A percentile compares a stretch with the other conserved stretches of the same genome.
These are phyloP conservation scores for Spongispora temasekensis DNA, from an alignment of 1,284 basidiomycete genomes.

Conservation along the genomic window DNA sequence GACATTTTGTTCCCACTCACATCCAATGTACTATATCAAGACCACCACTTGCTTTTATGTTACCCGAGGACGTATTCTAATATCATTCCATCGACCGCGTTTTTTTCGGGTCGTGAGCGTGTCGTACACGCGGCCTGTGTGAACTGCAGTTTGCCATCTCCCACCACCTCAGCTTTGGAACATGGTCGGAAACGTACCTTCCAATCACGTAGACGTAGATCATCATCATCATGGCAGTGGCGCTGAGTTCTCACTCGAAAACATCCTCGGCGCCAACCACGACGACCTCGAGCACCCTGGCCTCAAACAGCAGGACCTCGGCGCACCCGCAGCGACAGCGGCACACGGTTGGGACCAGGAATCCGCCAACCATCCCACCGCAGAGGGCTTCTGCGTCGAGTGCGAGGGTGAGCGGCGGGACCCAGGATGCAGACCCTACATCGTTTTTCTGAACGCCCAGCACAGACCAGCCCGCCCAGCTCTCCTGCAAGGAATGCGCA, in stretches of 20 bases:
- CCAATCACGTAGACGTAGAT: conserved; percentile 14
- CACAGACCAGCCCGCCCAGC: conserved; percentile 76
- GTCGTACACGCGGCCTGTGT: conserved; percentile 30
- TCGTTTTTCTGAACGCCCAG: neutral
- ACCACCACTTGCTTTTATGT: conserved; percentile 7
- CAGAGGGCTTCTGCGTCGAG: conserved; percentile 75
- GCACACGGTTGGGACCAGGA: conserved; percentile 70
- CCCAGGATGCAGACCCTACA: too few species aligned
- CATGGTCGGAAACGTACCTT: conserved; percentile 25
- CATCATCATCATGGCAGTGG: too few species aligned
- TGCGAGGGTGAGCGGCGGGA: conserved; percentile 73
- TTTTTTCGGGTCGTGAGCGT: conserved; percentile 6
- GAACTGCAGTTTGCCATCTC: conserved; percentile 8
- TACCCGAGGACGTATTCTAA: neutral
- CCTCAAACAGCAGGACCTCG: conserved; percentile 35
- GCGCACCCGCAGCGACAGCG: conserved; percentile 19
- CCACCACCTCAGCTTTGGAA: conserved; percentile 2
- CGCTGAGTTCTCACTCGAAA: conserved; percentile 57
- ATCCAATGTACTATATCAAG: conserved; percentile 20
- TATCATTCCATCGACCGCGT: neutral
- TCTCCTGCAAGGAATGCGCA: conserved; percentile 66
- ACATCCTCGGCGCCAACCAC: conserved; percentile 62
- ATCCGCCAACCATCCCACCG: conserved; percentile 43
- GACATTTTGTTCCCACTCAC: too few species aligned
- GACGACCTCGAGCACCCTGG: conserved; percentile 58